Evolutionary conservation across 2,329 filamentous ascomycete species (phyloP), one percentile per base, ranked within the genome.

Genomic region (Ceratocystis harringtonii): DNA sequence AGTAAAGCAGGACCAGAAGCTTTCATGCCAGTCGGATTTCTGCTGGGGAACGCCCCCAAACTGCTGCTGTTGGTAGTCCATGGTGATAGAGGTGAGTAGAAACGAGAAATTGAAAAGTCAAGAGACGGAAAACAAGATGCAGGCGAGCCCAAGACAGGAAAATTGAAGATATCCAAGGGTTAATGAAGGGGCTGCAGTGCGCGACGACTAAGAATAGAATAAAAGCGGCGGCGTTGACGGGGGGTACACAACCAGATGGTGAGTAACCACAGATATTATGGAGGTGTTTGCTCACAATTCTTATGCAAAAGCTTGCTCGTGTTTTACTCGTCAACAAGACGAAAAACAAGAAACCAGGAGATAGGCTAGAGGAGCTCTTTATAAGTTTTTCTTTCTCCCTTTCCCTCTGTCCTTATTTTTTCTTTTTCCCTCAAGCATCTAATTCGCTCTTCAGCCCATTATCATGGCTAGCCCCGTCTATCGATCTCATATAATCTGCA

Each of bases 1-100:
- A 19, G 43, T 61, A 25, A 71, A 72, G 72, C 78, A 80, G 70
- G 74, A 70, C 70, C 73, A 75, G 62, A 80, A 72, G 68, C 70
- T 70, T 67, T 69, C 71, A 67, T 75, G 68, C 77, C 76, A 78
- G 66, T 66, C 41, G 60, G 48, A 50, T 65, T 41, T 61, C 19
- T 64, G 66, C 19, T 64, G 67, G n/a, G 70, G 61, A 44, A 28
- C 61, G 25, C 28, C 25, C 45, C 45, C 45, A 50, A 50, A 50
- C n/a, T n/a, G 45, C 45, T n/a, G 45, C 8, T n/a, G 45, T 19
- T 22, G n/a, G 61, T 66, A 68, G 22, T 30, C 63, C 61, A 50
- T 25, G 52, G 12, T 62, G 44, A 19, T 32, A 48, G 22, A 41
- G 55, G 30, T 25, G 22, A 30, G 45, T 8, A 22, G 5, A 17